Percentiles rank a stretch among this genome's conserved stretches.
Conservation (phyloP, 2,329 filamentous ascomycete genomes). For the Elsinoe australis region DNA sequence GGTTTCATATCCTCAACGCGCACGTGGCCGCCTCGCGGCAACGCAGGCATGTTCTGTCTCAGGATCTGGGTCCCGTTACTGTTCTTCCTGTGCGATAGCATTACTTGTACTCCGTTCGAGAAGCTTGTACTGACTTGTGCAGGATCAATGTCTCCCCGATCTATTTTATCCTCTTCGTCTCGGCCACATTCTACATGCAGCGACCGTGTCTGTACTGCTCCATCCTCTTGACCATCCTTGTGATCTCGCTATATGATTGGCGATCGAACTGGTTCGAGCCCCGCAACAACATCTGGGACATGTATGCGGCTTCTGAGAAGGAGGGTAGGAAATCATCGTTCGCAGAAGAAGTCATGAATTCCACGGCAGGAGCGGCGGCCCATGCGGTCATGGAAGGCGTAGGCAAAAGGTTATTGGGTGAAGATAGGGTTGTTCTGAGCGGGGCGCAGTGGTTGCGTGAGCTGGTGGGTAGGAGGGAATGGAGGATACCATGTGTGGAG, state of each 20-base stretch:
- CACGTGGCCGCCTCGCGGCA: background rate
- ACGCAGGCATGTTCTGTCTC: constrained; percentile 54
- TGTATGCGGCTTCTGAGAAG: constrained; percentile 28
- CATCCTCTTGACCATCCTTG: constrained; percentile 87
- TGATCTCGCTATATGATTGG: constrained; percentile 93
- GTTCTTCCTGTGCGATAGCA: constrained; percentile 46
- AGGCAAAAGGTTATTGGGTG: constrained; percentile 37
- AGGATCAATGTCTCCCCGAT: constrained; percentile 43
- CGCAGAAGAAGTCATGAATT: constrained; percentile 50
- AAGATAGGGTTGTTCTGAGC: constrained; percentile 56
- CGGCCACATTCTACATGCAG: constrained; percentile 92
- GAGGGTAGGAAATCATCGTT: constrained; percentile 22
- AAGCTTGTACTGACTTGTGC: constrained; percentile 3
- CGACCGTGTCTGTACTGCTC: constrained; percentile 97
- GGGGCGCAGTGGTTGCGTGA: constrained; percentile 81
- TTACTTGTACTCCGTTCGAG: background rate
- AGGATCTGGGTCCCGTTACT: constrained; percentile 49
- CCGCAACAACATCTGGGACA: constrained; percentile 39
- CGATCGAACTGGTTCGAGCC: constrained; percentile 87
- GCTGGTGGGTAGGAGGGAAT: constrained; percentile 73
- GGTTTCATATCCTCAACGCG: background rate
- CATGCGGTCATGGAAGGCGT: constrained; percentile 59
- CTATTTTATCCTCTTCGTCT: constrained; percentile 51
- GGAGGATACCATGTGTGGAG: constrained; percentile 86
- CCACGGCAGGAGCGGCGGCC: constrained; percentile 59